phyloP scores from a whole-genome alignment of 1,284 basidiomycete genomes.

The Inonotus obliquus region DNA sequence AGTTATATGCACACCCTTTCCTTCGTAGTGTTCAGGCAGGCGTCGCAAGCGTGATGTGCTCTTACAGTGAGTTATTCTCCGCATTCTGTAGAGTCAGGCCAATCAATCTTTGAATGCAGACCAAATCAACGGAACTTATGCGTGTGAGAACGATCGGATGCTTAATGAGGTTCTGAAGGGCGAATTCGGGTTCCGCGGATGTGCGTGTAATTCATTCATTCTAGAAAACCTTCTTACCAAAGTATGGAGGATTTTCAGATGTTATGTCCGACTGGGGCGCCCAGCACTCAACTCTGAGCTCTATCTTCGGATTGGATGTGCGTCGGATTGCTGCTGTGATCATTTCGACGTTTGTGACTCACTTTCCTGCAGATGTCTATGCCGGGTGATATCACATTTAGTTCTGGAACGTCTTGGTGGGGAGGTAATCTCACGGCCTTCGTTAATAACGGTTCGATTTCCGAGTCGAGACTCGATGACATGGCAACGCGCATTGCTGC shows the following conservation, averaged over 20 bases:
- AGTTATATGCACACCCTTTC: constrained; percentile 72
- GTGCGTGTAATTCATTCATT: constrained; percentile 24
- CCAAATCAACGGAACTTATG: constrained; percentile 70
- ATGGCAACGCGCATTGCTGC: constrained; percentile 65
- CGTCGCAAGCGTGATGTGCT: constrained; percentile 76
- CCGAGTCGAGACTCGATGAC: constrained; percentile 59
- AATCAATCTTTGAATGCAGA: constrained; percentile 30
- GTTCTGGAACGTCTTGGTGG: constrained; percentile 49
- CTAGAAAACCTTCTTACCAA: neutral
- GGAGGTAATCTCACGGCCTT: constrained; percentile 61
- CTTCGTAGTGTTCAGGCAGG: constrained; percentile 72
- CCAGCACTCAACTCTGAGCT: constrained; percentile 51
- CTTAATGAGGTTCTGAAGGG: constrained; percentile 77
- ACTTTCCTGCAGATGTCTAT: constrained; percentile 42
- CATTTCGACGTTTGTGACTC: neutral
- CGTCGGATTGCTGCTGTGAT: constrained; percentile 19
- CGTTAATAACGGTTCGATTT: constrained; percentile 67
- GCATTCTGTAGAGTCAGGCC: neutral
- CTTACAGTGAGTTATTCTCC: constrained; percentile 40
- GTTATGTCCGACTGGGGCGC: constrained; percentile 71
- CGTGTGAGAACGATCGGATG: constrained; percentile 73
- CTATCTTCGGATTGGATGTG: constrained; percentile 65
- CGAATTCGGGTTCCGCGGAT: constrained; percentile 79
- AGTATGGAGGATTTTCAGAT: constrained; percentile 26
- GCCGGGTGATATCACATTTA: constrained; percentile 36